Conservation (phyloP, 805 yeast genomes). For the Yarrowia yakushimensis region DNA sequence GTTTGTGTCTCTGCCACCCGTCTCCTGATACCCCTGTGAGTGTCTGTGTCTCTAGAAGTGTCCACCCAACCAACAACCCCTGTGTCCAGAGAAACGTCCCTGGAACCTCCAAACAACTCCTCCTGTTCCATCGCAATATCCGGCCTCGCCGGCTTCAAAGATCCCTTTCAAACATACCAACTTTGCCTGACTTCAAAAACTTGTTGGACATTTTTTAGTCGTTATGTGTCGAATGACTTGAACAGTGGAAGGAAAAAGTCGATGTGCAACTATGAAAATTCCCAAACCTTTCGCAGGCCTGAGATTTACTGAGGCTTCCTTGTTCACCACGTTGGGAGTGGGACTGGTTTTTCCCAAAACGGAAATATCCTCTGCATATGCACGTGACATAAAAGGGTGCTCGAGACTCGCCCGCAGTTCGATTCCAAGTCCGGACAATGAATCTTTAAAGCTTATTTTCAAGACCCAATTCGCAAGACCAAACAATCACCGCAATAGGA, state of each 20-base stretch:
- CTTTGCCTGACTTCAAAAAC: constrained; percentile 99
- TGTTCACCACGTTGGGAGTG: constrained; percentile 16
- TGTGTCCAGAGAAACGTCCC: neutral
- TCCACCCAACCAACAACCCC: neutral
- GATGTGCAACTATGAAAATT: constrained; percentile 20
- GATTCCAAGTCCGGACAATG: neutral
- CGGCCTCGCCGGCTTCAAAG: neutral
- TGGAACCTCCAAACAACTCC: neutral
- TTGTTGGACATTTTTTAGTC: constrained; percentile 43
- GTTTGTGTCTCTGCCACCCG: neutral
- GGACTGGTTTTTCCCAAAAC: constrained; percentile 17
- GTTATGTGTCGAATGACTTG: constrained; percentile 24
- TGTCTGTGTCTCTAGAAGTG: neutral
- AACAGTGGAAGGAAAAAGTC: constrained; percentile 21
- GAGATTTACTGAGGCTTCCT: constrained; percentile 7
- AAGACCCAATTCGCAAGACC: too few species aligned
- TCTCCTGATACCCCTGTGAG: neutral
- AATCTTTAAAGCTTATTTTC: neutral
- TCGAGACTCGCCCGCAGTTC: neutral
- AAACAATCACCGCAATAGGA: too few species aligned
- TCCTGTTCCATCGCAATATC: neutral
- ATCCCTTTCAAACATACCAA: constrained; percentile 62
- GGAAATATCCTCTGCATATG: neutral
- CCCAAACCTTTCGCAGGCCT: constrained; percentile 25
- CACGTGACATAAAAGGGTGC: neutral